A percentile compares a stretch with the other conserved stretches of the same genome.
Evolutionary conservation across 2,329 filamentous ascomycete genomes (phyloP).

Genomic region (Harringtonia aguacate): DNA sequence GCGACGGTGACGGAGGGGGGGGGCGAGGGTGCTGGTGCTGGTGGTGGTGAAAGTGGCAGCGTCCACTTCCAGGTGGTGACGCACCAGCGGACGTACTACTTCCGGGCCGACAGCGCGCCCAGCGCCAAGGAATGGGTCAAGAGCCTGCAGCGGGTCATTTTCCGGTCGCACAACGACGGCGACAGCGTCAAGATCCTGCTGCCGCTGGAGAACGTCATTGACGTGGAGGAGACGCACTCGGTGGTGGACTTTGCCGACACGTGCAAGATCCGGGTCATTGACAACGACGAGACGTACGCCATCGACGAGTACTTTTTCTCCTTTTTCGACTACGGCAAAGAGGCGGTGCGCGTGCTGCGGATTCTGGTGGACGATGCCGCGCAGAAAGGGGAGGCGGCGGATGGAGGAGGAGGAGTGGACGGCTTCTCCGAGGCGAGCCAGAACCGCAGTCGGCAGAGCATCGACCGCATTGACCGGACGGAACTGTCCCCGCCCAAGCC

Average conservation of each 20-base stretch:
- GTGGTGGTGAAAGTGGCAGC: no score
- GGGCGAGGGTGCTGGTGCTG: no score
- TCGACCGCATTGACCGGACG: no score
- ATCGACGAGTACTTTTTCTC: conserved; percentile 99
- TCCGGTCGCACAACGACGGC: conserved; percentile 89
- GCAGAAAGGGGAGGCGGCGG: conserved; percentile 23
- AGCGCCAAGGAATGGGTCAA: conserved; percentile 97
- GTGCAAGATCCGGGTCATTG: conserved; percentile 83
- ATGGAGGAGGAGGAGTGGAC: no score
- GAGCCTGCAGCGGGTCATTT: conserved; percentile 86
- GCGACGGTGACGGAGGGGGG: conserved; percentile 56
- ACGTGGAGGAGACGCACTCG: conserved; percentile 74
- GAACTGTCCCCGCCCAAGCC: no score
- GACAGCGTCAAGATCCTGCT: conserved; percentile 95
- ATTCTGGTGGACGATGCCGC: conserved; percentile 58
- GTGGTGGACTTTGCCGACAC: conserved; percentile 90
- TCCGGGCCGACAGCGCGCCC: conserved; percentile 75
- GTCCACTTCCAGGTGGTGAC: conserved; percentile 73
- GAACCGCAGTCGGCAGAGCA: no score
- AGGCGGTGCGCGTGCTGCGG: conserved; percentile 70
- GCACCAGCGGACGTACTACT: conserved; percentile 72
- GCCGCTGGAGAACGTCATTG: conserved; percentile 79
- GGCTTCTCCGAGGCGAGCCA: conserved; percentile 6
- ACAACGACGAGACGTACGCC: conserved; percentile 88
- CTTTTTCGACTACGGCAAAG: conserved; percentile 78